Evolutionary conservation across 1,284 basidiomycete genomes (phyloP), one percentile per base, ranked within the genome.

Genomic region (Inonotus hispidus): DNA sequence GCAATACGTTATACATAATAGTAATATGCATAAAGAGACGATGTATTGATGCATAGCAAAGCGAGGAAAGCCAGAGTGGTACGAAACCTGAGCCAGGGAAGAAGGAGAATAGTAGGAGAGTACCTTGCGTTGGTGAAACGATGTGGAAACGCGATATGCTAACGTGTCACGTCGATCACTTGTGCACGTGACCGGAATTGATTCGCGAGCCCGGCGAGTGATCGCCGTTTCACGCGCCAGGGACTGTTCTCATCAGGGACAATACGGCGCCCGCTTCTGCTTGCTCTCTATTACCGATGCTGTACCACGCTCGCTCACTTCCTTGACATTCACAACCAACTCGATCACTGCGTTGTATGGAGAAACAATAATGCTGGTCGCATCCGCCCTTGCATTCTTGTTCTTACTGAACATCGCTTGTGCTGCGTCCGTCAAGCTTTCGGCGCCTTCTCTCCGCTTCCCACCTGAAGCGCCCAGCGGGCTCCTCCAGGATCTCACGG

Each of bases 1-100:
- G 25, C 59, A 57, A 53, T 60, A 61, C 25, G 55, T 54, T 64
- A 64, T 57, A 56, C 63, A 64, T 50, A 61, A 46, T 25, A 63
- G 43, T 60, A 60, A 29, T 38, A 63, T 53, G 56, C 58, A 63
- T 7, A 60, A 14, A 45, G 47, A 57, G 47, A 63, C 21, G 45
- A 63, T 53, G 16, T 19, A 53, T 19, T 32, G 62, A 41, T 53
- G 53, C 62, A 63, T 63, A 29, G 25, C n/a, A 23, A 47, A 45
- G 27, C 49, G n/a, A 29, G 3, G 46, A 27, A n/a, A 52, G 25
- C 55, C 27, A 49, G 45, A 43, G 19, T n/a, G n/a, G n/a, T 7
- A 7, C 13, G 4, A 43, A 43, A 21, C 7, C 41, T 7, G n/a
- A 43, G 41, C 14, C 43, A 32, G 39, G 46, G 55, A n/a, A 21